Evolutionary conservation across 2,329 filamentous ascomycete genomes (phyloP).

Genomic region (Hymenoscyphus repandus): DNA sequence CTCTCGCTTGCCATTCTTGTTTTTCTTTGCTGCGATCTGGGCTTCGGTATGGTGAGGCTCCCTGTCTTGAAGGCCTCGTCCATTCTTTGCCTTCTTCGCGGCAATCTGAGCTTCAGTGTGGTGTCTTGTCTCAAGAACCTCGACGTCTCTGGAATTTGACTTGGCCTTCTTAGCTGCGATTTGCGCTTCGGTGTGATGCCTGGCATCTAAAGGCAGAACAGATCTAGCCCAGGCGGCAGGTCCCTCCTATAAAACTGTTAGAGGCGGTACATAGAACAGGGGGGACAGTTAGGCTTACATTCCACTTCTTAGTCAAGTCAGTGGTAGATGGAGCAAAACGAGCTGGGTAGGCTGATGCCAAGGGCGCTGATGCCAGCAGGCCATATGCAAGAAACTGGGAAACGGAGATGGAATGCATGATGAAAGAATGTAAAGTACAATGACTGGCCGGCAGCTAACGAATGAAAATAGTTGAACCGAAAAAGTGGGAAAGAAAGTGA

Average conservation of each 20-base stretch:
- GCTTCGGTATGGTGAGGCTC: constrained; percentile 20
- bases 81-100: not conserved
- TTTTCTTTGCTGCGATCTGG: constrained; percentile 22
- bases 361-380: constrained; percentile 25
- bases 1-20: constrained; percentile 12
- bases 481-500: not conserved
- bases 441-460: constrained; percentile 29
- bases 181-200: constrained; percentile 12
- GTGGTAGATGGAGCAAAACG: not conserved
- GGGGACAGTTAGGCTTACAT: not conserved
- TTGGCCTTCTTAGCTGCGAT: constrained; percentile 18
- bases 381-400: constrained; percentile 24
- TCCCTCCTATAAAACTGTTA: not conserved
- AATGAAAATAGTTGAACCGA: constrained; percentile 16
- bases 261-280: too few relatives aligned
- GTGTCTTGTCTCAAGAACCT: constrained; percentile 7
- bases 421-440: constrained; percentile 19
- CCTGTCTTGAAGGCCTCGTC: constrained; percentile 9
- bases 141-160: constrained; percentile 9
- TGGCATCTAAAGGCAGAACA: constrained; percentile 1
- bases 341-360: constrained; percentile 15
- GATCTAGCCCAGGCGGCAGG: constrained; percentile 2
- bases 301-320: not conserved
- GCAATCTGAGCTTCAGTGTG: constrained; percentile 9
- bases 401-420: constrained; percentile 27